Conservation (phyloP, 345 rosid genomes). For the Odontarrhena argentea region DNA sequence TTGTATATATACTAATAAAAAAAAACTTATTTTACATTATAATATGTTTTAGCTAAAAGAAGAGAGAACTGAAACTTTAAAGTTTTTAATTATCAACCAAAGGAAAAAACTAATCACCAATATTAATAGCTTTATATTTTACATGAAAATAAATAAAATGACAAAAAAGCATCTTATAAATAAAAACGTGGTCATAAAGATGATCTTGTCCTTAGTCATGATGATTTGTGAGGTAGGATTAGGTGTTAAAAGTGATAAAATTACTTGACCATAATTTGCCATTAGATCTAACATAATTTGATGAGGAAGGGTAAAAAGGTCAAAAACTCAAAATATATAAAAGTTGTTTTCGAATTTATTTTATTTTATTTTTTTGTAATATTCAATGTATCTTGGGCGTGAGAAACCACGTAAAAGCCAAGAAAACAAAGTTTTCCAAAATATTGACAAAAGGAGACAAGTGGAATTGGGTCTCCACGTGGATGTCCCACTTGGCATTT, state of each 20-base stretch:
- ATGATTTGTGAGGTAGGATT: neutral
- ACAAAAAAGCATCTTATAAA: too few species aligned
- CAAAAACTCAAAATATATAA: too few species aligned
- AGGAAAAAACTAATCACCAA: too few species aligned
- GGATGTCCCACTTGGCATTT: conserved; percentile 39
- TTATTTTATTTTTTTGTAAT: neutral
- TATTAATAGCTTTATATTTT: too few species aligned
- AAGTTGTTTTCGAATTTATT: neutral
- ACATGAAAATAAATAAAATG: too few species aligned
- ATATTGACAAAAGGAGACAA: conserved; percentile 21
- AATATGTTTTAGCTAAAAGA: too few species aligned
- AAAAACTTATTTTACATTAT: too few species aligned
- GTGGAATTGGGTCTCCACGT: conserved; percentile 39
- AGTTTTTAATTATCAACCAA: too few species aligned
- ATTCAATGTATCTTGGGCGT: conserved; percentile 22
- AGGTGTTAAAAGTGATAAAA: neutral
- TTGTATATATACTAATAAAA: too few species aligned
- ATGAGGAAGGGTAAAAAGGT: conserved; percentile 8
- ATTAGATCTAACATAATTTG: conserved; percentile 9
- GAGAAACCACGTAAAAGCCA: conserved; percentile 32
- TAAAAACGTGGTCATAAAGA: too few species aligned
- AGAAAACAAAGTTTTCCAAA: conserved; percentile 8
- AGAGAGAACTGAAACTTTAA: too few species aligned
- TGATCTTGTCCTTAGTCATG: neutral
- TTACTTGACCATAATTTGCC: neutral